These are phyloP conservation scores for Avena sativa DNA, from an alignment of 176 grass and related monocot species.

Conservation along the genomic window DNA sequence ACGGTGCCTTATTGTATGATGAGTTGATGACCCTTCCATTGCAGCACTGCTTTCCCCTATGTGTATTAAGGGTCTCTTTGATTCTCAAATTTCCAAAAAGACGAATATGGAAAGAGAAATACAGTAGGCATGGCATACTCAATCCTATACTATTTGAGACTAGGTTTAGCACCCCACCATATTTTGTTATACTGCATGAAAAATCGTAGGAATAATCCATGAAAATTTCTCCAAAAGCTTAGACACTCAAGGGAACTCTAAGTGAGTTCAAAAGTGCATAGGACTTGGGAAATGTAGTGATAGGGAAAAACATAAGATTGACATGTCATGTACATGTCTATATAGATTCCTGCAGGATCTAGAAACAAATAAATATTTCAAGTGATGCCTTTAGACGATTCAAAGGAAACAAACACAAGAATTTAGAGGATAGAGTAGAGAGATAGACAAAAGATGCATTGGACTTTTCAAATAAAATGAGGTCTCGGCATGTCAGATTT, in stretches of 20 bases:
- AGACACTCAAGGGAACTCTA: background rate
- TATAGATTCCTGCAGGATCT: background rate
- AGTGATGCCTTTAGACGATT: background rate
- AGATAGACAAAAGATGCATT: background rate
- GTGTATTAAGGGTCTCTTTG: background rate
- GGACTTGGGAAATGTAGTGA: too few relatives aligned
- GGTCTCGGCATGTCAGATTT: background rate
- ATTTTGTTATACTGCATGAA: background rate
- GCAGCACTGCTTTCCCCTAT: background rate
- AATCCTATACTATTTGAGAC: background rate
- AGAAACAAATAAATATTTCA: background rate
- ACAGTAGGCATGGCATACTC: background rate
- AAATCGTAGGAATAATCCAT: background rate
- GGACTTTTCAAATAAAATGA: background rate
- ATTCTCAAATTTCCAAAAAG: background rate
- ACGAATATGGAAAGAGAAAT: background rate
- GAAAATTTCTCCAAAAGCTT: background rate
- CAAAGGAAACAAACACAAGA: background rate
- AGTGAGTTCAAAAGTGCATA: too few relatives aligned
- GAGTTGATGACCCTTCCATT: background rate
- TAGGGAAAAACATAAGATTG: too few relatives aligned
- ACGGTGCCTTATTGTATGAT: conserved; percentile 16
- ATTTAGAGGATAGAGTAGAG: background rate
- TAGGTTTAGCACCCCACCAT: background rate
- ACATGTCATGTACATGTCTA: too few relatives aligned